These are phyloP conservation scores for Mycosarcoma mackinlayi DNA, from an alignment of 1,284 basidiomycete genomes.

Conservation along the genomic window DNA sequence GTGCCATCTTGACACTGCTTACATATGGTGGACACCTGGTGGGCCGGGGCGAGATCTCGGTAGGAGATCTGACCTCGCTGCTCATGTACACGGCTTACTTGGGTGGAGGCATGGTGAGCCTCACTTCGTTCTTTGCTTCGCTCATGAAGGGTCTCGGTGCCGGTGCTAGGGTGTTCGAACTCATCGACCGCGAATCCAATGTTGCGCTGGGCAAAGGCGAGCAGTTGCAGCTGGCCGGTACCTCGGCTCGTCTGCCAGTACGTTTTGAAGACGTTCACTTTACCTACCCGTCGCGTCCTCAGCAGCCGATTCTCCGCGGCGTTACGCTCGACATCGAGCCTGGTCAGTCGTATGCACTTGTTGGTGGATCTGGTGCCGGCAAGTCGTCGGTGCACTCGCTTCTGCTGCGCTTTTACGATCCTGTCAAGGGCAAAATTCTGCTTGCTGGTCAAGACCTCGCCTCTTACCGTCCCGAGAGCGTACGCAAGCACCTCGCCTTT, in stretches of 20 bases:
- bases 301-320: slow-evolving; percentile 67
- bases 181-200: slow-evolving; percentile 76
- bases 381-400: slow-evolving; percentile 92
- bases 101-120: slow-evolving; percentile 72
- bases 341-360: slow-evolving; percentile 67
- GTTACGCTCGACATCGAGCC: slow-evolving; percentile 67
- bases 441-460: slow-evolving; percentile 91
- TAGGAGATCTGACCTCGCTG: slow-evolving; percentile 73
- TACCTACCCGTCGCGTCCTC: slow-evolving; percentile 68
- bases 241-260: slow-evolving; percentile 54
- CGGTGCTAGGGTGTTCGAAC: slow-evolving; percentile 89
- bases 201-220: slow-evolving; percentile 55
- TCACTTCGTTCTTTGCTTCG: slow-evolving; percentile 70
- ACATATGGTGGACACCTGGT: slow-evolving; percentile 95
- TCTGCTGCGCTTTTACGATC: slow-evolving; percentile 92
- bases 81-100: slow-evolving; percentile 93
- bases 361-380: slow-evolving; percentile 68
- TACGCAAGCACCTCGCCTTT: slow-evolving; percentile 62
- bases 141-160: slow-evolving; percentile 84
- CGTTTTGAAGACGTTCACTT: slow-evolving; percentile 70
- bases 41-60: slow-evolving; percentile 82
- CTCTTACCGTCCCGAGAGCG: slow-evolving; percentile 76
- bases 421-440: slow-evolving; percentile 80
- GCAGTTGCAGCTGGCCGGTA: slow-evolving; percentile 15
- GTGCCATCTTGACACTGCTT: slow-evolving; percentile 86